Evolutionary conservation across 768 basidiomycete genomes (phyloP), one percentile per base, ranked within the genome.

Genomic region (Mycena sanguinolenta): DNA sequence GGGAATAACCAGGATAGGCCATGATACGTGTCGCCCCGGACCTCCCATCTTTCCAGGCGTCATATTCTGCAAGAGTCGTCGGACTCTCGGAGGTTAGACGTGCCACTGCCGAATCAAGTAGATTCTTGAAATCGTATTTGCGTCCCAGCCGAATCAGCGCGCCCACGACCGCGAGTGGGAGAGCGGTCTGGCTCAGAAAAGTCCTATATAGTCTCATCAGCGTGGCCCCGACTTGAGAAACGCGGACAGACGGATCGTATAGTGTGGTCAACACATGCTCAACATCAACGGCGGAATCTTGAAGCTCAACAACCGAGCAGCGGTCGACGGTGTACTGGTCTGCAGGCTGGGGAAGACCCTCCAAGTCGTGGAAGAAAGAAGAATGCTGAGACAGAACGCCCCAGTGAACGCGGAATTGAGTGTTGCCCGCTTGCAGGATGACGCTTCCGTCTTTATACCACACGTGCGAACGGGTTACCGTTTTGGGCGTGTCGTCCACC

Each of bases 371-470:
- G 4, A 46, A 46, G n/a, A 46, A 46, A n/a, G 44, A 21, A 19
- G 44, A 46, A 14, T 14, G 8, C 39, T 10, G 13, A 4, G 39
- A 7, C 9, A 34, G 32, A 34, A 34, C 32, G 10, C 32, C 10
- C 32, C 39, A 39, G 39, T 39, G 39, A 4, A 17, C 39, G 39
- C 39, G 39, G 16, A 39, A 39, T 39, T 39, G 44, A 2, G 19
- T 21, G 21, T 46, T 46, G 4, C 5, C 44, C 21, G 44, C 44
- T 21, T 46, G 61, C 7, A 62, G 36, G 7, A 64, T 28, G 52
- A 64, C 38, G 9, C 54, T 46, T 2, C 54, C 54, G 21, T 65
- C 63, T 17, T 12, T 50, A 12, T 55, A 30, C 63, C 50, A 52
- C 21, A 63, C 27, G 7, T 63, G 34, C 12, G 61, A 52, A 28